A percentile compares a stretch with the other conserved stretches of the same genome.
Conservation (phyloP, 2,329 filamentous ascomycete genomes). For the Incumbomyces delicatus region DNA sequence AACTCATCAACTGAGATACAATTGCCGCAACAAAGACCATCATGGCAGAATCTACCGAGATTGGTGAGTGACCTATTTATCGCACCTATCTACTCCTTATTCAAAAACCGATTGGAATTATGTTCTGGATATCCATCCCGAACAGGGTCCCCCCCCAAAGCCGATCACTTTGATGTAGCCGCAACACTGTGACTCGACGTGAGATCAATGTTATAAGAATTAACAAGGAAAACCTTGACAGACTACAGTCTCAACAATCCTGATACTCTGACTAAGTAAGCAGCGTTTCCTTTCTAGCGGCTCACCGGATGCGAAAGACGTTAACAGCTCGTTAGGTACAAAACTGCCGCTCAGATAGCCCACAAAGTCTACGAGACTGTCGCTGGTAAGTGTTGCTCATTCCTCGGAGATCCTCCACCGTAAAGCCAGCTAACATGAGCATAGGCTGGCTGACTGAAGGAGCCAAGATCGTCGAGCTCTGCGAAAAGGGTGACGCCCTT, state of each 20-base stretch:
- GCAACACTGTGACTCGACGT: no score
- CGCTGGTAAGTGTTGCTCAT: constrained; percentile 36
- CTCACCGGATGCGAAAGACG: neutral
- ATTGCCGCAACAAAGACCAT: neutral
- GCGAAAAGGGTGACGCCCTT: constrained; percentile 90
- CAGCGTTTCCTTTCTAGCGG: neutral
- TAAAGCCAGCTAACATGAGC: neutral
- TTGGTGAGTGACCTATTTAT: constrained; percentile 1
- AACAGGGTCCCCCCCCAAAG: no score
- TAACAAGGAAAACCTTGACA: constrained; percentile 27
- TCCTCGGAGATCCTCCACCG: neutral
- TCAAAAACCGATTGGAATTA: no score
- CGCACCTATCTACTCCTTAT: neutral
- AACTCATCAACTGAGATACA: neutral
- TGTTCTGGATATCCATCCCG: no score
- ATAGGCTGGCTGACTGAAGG: constrained; percentile 64
- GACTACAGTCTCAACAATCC: constrained; percentile 86
- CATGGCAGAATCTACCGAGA: constrained; percentile 6
- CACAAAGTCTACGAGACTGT: constrained; percentile 91
- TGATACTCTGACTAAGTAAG: constrained; percentile 77
- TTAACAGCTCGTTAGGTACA: constrained; percentile 49
- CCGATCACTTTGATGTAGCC: neutral
- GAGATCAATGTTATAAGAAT: neutral
- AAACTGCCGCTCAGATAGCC: constrained; percentile 88
- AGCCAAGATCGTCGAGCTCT: constrained; percentile 87